Base-by-base conservation (phyloP, 305 asterid genomes). In the Solanum hybrid region DNA sequence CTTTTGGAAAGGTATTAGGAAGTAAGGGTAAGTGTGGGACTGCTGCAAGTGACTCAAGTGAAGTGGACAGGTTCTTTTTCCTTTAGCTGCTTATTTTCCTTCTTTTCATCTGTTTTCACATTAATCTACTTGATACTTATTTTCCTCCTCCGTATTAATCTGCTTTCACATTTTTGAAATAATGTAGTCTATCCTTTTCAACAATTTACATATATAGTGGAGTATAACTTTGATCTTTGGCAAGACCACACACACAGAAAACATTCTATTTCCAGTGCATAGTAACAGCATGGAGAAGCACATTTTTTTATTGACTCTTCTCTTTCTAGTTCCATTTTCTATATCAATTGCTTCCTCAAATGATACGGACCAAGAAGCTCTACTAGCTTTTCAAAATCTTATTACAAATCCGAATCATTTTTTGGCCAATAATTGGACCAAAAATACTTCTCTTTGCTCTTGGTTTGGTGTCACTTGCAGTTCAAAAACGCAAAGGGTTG, bases 401-500 rank as follows among this genome's bases (percentile, higher is more conserved):
- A 75, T 75, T 72, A 84, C 90, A 19, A 82, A n/a, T 75, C 45
- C 66, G 4, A 42, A 17, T 85, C 78, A 56, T 14, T 19, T 73
- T 14, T 82, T 88, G 17, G 78, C 81, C 71, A 12, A 69, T 36
- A 56, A 88, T 37, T 90, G 91, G 91, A 88, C 86, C 19, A 56
- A 6, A 15, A 40, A 29, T 88, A 34, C 90, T 56, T 82, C 86
- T 8, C 60, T 88, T 45, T 90, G 91, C 81, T 26, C 86, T 60
- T 90, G 91, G 90, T 34, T 88, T 82, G 90, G 91, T 35, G 86
- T 88, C 88, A 90, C 89, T 32, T 90, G 90, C 89, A 88, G 64
- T 85, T 8, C 82, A 34, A 29, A n/a, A 22, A 90, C 66, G 26
- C 72, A 82, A 60, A 92, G 92, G 84, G 90, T 85, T 24, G 79